Evolutionary conservation across 257 asterid genomes (phyloP).

Genomic region (Coffea eugenioides): DNA sequence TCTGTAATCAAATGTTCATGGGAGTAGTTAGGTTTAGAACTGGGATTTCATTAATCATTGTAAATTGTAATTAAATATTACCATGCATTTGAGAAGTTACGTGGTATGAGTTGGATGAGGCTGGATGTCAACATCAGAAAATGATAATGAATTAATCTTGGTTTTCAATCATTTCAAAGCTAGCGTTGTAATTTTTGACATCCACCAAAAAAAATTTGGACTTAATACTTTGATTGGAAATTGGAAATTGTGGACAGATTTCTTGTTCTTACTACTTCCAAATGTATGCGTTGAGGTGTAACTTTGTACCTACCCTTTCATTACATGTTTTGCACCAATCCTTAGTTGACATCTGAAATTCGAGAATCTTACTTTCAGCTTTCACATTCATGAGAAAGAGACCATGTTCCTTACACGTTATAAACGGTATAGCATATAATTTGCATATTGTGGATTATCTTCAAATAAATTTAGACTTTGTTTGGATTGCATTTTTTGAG

Average conservation of each 20-base stretch:
- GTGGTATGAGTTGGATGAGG: constrained; percentile 41
- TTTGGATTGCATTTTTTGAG: too few relatives aligned
- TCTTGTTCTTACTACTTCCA: neutral
- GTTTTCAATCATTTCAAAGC: neutral
- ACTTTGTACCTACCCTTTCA: neutral
- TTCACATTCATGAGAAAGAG: neutral
- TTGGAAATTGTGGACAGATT: neutral
- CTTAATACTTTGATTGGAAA: neutral
- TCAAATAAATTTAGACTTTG: too few relatives aligned
- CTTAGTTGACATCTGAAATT: neutral
- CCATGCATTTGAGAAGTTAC: constrained; percentile 9
- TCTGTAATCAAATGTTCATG: constrained; percentile 5
- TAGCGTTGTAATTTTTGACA: neutral
- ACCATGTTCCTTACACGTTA: neutral
- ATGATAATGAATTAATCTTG: constrained; percentile 3
- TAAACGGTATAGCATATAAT: neutral
- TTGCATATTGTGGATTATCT: too few relatives aligned
- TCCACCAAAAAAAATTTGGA: neutral
- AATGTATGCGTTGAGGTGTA: neutral
- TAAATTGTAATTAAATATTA: constrained; percentile 24
- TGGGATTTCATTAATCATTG: constrained; percentile 23
- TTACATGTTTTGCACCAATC: neutral
- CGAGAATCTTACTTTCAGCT: neutral
- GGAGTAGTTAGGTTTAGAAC: constrained; percentile 18
- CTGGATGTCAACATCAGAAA: constrained; percentile 46